Conservation (phyloP, 116 monocot species). For the Iris pallida region DNA sequence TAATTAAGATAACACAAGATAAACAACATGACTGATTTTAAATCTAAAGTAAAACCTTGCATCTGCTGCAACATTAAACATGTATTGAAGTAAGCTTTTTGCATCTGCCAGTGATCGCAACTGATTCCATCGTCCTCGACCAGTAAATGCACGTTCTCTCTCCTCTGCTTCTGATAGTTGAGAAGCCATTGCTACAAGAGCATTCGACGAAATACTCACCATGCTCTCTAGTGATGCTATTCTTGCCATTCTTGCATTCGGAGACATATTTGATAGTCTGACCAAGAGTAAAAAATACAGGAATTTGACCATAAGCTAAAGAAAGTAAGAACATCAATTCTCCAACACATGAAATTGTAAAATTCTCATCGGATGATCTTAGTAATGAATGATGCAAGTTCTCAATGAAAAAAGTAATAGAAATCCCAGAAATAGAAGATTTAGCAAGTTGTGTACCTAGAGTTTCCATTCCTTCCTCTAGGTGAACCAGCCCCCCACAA, state of each 20-base stretch:
- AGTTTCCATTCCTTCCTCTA: slow-evolving; percentile 68
- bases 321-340: neutral
- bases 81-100: slow-evolving; percentile 75
- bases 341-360: neutral
- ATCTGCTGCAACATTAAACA: slow-evolving; percentile 80
- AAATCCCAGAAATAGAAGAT: slow-evolving; percentile 1
- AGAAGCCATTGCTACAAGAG: slow-evolving; percentile 89
- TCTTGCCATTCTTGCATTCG: slow-evolving; percentile 64
- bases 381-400: too few species aligned
- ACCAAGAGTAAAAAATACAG: neutral
- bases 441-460: slow-evolving; percentile 38
- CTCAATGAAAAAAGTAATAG: neutral
- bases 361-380: neutral
- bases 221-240: slow-evolving; percentile 90
- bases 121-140: slow-evolving; percentile 83
- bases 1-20: too few species aligned
- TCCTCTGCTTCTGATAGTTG: slow-evolving; percentile 99
- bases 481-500: slow-evolving; percentile 39
- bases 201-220: slow-evolving; percentile 89
- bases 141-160: slow-evolving; percentile 30
- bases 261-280: slow-evolving; percentile 68
- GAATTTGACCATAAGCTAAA: neutral
- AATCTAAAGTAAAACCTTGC: slow-evolving; percentile 45
- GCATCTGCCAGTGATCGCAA: slow-evolving; percentile 84
- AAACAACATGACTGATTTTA: neutral